Evolutionary conservation across 257 asterid species (phyloP), one percentile per base, ranked within the genome.

Genomic region (Oldenlandia corymbosa): DNA sequence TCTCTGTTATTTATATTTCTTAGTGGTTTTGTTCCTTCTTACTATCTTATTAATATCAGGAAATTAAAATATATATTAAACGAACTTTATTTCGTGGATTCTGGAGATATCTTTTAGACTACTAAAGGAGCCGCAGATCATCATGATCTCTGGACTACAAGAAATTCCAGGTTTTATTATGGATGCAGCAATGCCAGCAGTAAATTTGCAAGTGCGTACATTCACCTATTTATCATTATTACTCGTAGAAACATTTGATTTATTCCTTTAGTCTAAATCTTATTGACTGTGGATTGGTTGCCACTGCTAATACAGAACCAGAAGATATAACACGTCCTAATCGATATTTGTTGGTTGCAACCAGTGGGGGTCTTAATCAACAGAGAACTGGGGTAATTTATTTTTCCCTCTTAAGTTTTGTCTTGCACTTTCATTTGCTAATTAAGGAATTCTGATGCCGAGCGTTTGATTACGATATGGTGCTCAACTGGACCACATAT

Each of bases 341-440:
- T 75, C 88, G 94, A 34, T 90, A 83, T 74, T 81, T 93, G 88
- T 79, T 80, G 59, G 88, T 93, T 65, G 96, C 91, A 58, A 83
- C 97, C 62, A 93, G 99, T 78, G 99, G 99, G 73, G 99, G 99
- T 68, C 78, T 93, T 65, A 93, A 93, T 78, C 97, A 93, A 79
- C 99, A 93, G 79, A 85, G 99, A 76, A 93, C 95, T 64, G 99
- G 99, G 96, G 99, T 90, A 87, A 62, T 73, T 16, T 12, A 56
- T 58, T 61, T 41, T 37, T 63, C 32, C 34, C 56, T 45, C 46
- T 62, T 7, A 55, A 62, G 26, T 8, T 43, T 12, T 18, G 32
- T 45, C 2, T 5, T 62, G 12, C 2, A 20, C 12, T 32, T 52
- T 62, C 8, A 27, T 21, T 52, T 11, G 47, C 23, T 69, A 39